phyloP scores from a whole-genome alignment of 2,329 filamentous ascomycete genomes.

The Lachnellula arida region DNA sequence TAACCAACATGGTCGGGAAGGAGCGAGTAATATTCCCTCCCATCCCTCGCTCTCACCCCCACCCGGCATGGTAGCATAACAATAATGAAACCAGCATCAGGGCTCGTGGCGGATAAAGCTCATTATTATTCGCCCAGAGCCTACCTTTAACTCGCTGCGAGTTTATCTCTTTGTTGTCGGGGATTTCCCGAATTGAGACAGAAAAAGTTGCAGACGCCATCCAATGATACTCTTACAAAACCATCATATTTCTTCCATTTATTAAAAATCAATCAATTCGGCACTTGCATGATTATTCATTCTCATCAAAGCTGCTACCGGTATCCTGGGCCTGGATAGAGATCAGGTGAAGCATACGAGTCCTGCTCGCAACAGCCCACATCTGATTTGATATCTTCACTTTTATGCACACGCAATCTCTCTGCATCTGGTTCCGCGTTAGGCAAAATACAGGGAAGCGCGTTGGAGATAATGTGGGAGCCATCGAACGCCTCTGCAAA shows the following conservation, averaged over 20 bases:
- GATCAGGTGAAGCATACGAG: constrained; percentile 1
- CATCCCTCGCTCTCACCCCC: background rate
- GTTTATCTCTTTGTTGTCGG: background rate
- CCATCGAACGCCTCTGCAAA: constrained; percentile 1
- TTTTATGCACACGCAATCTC: constrained; percentile 17
- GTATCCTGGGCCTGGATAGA: background rate
- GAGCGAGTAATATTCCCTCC: too few relatives aligned
- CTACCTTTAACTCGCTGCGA: too few relatives aligned
- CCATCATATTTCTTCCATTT: background rate
- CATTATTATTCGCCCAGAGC: background rate
- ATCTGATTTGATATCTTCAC: constrained; percentile 12
- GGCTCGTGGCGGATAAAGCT: constrained; percentile 7
- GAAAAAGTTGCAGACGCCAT: constrained; percentile 2
- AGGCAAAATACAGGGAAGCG: constrained; percentile 10
- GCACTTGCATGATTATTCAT: background rate
- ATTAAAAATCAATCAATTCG: background rate
- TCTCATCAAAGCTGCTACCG: background rate
- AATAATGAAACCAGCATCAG: constrained; percentile 10
- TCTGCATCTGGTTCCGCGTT: constrained; percentile 9
- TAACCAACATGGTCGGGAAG: too few relatives aligned
- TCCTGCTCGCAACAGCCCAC: constrained; percentile 6
- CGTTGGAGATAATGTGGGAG: constrained; percentile 3
- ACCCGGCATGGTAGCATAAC: background rate
- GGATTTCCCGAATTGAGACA: background rate
- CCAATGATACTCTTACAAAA: constrained; percentile 2